A percentile compares a stretch with the other conserved stretches of the same genome.
Evolutionary conservation across 2,329 filamentous ascomycete genomes (phyloP).

Genomic region (Fusarium longipes): DNA sequence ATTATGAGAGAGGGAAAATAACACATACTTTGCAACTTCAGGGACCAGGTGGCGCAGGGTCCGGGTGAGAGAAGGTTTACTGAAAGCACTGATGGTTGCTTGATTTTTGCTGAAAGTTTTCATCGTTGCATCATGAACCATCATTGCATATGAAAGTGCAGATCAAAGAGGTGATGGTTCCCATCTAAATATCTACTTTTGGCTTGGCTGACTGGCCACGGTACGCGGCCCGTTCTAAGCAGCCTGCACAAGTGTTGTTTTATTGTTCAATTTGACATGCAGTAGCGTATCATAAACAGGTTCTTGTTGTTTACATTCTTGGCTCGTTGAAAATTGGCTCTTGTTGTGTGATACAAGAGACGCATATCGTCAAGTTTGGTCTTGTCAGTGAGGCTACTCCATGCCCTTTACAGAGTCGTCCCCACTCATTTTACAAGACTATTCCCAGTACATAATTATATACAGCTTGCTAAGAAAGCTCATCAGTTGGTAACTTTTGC

Average conservation of each 20-base stretch:
- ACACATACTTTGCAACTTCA: conserved; percentile 18
- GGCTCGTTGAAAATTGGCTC: neutral
- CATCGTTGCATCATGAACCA: conserved; percentile 40
- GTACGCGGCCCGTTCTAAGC: conserved; percentile 29
- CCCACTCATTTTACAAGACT: conserved; percentile 12
- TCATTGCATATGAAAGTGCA: conserved; percentile 19
- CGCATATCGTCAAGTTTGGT: neutral
- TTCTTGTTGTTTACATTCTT: conserved; percentile 10
- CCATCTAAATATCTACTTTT: neutral
- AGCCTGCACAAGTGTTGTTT: conserved; percentile 15
- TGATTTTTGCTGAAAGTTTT: conserved; percentile 5
- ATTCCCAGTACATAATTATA: neutral
- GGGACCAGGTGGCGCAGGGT: conserved; percentile 31
- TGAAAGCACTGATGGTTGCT: conserved; percentile 6
- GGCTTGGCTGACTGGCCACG: conserved; percentile 15
- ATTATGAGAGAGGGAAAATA: neutral
- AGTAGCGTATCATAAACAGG: conserved; percentile 12
- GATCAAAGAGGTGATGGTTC: conserved; percentile 19
- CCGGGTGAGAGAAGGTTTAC: conserved; percentile 11
- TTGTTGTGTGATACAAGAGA: neutral
- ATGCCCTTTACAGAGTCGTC: conserved; percentile 9
- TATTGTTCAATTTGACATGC: conserved; percentile 8
- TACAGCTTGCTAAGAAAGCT: conserved; percentile 11
- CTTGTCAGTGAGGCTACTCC: conserved; percentile 20
- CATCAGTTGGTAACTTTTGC: conserved; percentile 13